Conservation (phyloP, 176 grass and related monocot species). For the Carex parvula region DNA sequence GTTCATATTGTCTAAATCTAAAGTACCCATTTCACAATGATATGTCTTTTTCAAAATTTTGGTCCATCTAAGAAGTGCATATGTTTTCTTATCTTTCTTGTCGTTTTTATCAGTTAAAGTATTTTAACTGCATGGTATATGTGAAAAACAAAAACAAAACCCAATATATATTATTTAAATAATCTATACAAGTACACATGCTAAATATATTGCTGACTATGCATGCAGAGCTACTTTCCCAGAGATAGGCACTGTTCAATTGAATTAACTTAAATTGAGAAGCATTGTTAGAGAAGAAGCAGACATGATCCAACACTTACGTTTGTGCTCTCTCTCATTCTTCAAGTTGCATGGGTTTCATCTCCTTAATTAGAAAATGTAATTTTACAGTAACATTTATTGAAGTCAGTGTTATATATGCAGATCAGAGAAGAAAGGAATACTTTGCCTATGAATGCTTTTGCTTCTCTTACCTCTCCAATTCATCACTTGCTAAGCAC, state of each 20-base stretch:
- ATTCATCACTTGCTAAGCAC: neutral
- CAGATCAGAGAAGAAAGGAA: neutral
- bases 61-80: neutral
- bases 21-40: neutral
- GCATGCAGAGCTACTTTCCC: conserved; percentile 7
- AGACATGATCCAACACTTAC: conserved; percentile 36
- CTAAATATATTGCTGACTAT: conserved; percentile 6
- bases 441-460: neutral
- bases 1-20: neutral
- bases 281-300: conserved; percentile 16
- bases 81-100: neutral
- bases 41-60: neutral
- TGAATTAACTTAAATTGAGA: conserved; percentile 7
- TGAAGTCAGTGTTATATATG: conserved; percentile 13
- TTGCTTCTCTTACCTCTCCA: neutral
- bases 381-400: neutral
- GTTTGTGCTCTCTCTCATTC: conserved; percentile 18
- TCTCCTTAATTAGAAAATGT: neutral
- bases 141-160: neutral
- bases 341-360: conserved; percentile 3
- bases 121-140: neutral
- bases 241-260: neutral
- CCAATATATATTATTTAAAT: neutral
- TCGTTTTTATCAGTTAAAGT: neutral
- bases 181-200: neutral